Base-by-base conservation (phyloP, 2,329 filamentous ascomycete species). In the Apiospora saccharicola region DNA sequence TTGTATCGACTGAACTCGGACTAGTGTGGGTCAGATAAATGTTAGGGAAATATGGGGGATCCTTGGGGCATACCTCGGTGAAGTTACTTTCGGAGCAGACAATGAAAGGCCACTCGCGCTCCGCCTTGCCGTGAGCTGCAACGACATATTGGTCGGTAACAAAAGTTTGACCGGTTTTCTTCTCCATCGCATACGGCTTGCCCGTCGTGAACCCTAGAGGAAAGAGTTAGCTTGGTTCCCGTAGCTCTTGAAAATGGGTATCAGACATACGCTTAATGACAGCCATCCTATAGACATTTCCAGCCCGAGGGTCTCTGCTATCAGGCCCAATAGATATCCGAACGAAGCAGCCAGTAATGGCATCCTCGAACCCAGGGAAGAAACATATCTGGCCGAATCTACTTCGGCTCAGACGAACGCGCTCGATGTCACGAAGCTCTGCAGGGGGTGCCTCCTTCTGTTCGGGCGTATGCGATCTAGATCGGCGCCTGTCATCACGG, bases 361-460 rank as follows among this genome's bases (percentile, higher is more conserved):
- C 89, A 12, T 93, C 85, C 71, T 97, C 93, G 76, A 99, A 98
- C 4, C 92, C 92, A 14, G 96, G 96, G 77, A 95, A 96, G 85
- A 97, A 98, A 86, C 95, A 98, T 71, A 98, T 93, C 78, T 96
- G 91, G 8, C 93, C 92, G 81, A 99, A 98, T 79, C 95, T 93
- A 76, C 90, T 93, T 74, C 96, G 90, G 69, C 95, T 94, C 72
- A 99, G 89, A 72, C 94, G 91, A 70, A 96, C 90, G 69, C 94
- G 90, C 79, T 98, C 93, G 75, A 96, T 91, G 81, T 98, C 94
- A n/a, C 88, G 88, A 26, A 98, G 85, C 47, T 93, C 90, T 1
- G 93, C 90, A 37, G 91, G 92, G 19, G 90, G 90, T 57, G 91
- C 90, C 73, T 94, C 90, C 75, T 91, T 92, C 44, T 87, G 77